These are phyloP conservation scores for Pestalotiopsis sp. DNA, from an alignment of 2,329 filamentous ascomycete genomes.

Conservation along the genomic window DNA sequence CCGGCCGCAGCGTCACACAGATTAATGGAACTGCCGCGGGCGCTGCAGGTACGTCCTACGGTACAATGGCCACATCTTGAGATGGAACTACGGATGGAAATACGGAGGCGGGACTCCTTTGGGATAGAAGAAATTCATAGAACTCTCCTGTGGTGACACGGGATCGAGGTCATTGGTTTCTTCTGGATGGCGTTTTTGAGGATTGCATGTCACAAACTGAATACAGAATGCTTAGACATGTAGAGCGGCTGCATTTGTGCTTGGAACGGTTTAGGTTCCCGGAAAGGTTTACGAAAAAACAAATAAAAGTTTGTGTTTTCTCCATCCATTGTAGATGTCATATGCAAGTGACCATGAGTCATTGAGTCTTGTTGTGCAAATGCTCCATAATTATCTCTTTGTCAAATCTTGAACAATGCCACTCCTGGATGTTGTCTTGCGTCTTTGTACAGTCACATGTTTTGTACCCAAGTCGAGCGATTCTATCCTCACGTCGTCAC, in stretches of 20 bases:
- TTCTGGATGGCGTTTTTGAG: background rate
- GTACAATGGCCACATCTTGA: background rate
- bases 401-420: no score
- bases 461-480: no score
- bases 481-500: no score
- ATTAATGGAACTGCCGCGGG: background rate
- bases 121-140: background rate
- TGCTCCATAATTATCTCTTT: background rate
- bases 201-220: background rate
- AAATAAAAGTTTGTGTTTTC: background rate
- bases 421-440: no score
- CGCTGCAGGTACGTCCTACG: background rate
- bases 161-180: background rate
- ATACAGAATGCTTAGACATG: background rate
- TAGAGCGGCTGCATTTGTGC: background rate
- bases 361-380: background rate
- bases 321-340: background rate
- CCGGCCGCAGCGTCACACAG: constrained; percentile 31
- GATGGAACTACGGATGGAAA: background rate
- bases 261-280: background rate
- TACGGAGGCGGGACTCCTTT: background rate
- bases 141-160: background rate
- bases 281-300: background rate
- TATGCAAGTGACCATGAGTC: background rate
- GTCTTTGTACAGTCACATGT: no score